phyloP scores from a whole-genome alignment of 176 grass and related monocot genomes.

The Oryza glaberrima region DNA sequence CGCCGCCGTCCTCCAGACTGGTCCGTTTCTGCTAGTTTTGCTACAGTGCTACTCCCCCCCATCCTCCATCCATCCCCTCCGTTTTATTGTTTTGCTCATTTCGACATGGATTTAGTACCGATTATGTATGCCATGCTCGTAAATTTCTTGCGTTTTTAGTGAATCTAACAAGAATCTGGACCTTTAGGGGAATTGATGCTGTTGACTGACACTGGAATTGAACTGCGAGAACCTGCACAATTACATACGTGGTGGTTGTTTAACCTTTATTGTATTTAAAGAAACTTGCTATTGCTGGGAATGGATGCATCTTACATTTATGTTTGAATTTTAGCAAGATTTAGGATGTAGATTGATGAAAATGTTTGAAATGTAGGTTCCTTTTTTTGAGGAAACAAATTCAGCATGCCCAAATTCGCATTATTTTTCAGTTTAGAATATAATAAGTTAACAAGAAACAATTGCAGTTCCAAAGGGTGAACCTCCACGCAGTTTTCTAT shows the following conservation, averaged over 20 bases:
- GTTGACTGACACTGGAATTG: not conserved
- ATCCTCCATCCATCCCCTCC: not conserved
- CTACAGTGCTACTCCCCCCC: not conserved
- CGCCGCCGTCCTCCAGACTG: conserved; percentile 70
- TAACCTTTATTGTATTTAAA: too few species aligned
- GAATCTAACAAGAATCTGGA: not conserved
- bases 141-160: not conserved
- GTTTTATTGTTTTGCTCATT: not conserved
- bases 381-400: not conserved
- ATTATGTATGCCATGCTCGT: not conserved
- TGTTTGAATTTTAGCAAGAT: not conserved
- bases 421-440: not conserved
- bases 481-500: not conserved
- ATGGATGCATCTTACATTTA: not conserved
- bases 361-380: too few species aligned
- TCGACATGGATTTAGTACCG: not conserved
- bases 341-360: too few species aligned
- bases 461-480: not conserved
- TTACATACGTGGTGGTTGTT: too few species aligned
- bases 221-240: not conserved
- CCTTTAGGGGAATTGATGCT: not conserved
- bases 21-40: conserved; percentile 31
- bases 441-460: not conserved
- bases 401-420: not conserved
- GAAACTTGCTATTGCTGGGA: too few species aligned